A percentile compares a stretch with the other conserved stretches of the same genome.
These are phyloP conservation scores for Fulvia fulva DNA, from an alignment of 2,329 filamentous ascomycete species.

Conservation along the genomic window DNA sequence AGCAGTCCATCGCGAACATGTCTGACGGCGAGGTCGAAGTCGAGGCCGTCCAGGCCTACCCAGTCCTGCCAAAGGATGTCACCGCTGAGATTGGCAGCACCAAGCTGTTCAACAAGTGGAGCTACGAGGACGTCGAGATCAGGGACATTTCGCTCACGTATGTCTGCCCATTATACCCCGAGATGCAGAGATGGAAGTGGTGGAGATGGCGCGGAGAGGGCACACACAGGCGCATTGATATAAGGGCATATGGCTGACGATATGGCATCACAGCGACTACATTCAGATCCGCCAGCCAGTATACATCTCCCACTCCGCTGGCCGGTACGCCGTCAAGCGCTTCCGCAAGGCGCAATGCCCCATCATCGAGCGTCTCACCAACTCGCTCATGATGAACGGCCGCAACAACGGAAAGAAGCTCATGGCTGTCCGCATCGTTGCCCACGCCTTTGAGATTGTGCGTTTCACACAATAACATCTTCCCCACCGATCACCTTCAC, in stretches of 20 bases:
- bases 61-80: conserved; percentile 90
- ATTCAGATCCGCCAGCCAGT: conserved; percentile 98
- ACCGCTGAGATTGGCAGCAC: conserved; percentile 82
- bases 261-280: conserved; percentile 71
- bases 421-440: conserved; percentile 98
- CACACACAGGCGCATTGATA: neutral
- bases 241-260: conserved; percentile 26
- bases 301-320: conserved; percentile 98
- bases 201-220: neutral
- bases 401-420: conserved; percentile 99
- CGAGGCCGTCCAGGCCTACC: conserved; percentile 75
- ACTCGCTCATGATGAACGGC: conserved; percentile 99
- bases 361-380: conserved; percentile 99
- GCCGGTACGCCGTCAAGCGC: conserved; percentile 97
- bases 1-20: conserved; percentile 55
- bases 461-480: conserved; percentile 43
- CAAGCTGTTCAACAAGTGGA: conserved; percentile 98
- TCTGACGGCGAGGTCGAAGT: conserved; percentile 97
- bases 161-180: conserved; percentile 37
- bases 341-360: conserved; percentile 99
- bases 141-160: conserved; percentile 99
- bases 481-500: neutral
- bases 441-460: conserved; percentile 99
- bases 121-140: conserved; percentile 99
- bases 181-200: conserved; percentile 10